These are phyloP conservation scores for Pseudotsuga menziesii DNA, from an alignment of 75 land plant genomes.

Conservation along the genomic window DNA sequence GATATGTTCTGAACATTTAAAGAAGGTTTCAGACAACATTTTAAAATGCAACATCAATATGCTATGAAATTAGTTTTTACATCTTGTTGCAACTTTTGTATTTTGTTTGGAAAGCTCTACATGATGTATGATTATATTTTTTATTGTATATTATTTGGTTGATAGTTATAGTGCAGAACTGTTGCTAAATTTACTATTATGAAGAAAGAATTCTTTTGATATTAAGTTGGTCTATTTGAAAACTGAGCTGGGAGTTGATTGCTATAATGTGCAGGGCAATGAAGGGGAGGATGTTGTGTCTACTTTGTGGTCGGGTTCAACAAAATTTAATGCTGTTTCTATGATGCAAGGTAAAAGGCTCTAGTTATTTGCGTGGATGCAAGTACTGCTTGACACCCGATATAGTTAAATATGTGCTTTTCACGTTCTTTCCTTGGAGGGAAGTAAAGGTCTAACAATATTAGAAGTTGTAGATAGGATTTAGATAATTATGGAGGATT, in stretches of 20 bases:
- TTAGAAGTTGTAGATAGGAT: conserved; percentile 79
- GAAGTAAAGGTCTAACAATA: conserved; percentile 71
- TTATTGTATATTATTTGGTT: background rate
- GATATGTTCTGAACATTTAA: no score
- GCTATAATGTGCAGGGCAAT: conserved; percentile 28
- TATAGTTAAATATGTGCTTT: conserved; percentile 98
- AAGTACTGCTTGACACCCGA: conserved; percentile 87
- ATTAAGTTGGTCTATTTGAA: background rate
- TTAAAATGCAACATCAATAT: no score
- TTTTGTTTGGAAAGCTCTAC: background rate
- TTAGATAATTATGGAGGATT: no score
- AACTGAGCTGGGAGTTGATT: background rate
- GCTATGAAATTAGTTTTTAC: no score
- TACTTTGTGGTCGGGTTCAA: conserved; percentile 72
- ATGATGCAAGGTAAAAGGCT: conserved; percentile 75
- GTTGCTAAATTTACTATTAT: background rate
- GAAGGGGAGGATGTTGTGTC: conserved; percentile 62
- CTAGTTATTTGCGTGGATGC: conserved; percentile 47
- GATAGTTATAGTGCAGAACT: background rate
- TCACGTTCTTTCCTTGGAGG: conserved; percentile 92
- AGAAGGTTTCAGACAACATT: no score
- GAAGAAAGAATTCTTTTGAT: background rate
- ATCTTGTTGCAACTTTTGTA: background rate
- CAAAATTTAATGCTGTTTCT: conserved; percentile 86
- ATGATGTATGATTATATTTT: background rate